Base-by-base conservation (phyloP, 2,329 filamentous ascomycete genomes). In the Berkeleyomyces basicola region DNA sequence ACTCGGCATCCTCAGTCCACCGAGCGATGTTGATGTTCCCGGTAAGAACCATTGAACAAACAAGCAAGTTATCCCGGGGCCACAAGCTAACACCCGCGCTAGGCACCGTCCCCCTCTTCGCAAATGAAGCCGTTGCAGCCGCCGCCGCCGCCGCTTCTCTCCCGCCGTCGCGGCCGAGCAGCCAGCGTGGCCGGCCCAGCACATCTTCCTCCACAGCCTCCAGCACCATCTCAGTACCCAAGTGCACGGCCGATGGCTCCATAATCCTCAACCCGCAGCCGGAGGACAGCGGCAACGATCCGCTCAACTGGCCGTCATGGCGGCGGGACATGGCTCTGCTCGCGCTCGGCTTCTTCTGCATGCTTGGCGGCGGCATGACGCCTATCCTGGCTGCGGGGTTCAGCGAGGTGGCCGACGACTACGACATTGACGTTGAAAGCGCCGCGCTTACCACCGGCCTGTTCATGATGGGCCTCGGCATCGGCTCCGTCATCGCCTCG, bases 191-290 rank as follows among this genome's bases (percentile, higher is more conserved):
- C 61, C 37, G 62, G 59, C 10, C 62, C 63, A 11, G 60, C 65
- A 5, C 61, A 6, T 57, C 67, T 31, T 58, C 46, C 59, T 49
- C 65, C 66, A 61, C 63, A 31, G 49, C 67, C 58, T 23, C 66
- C 65, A 1, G 65, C 67, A 2, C 49, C 11, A 23, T 36, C 10
- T 10, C 49, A n/a, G 4, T 14, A 55, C 82, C 83, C 74, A 96
- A 96, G 76, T 86, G 79, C 67, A 96, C 90, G 1, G 74, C 79
- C 43, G 87, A 96, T 71, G 90, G 90, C 14, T 81, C 82, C 65
- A 90, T 96, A 68, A 90, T 97, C 62, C 76, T 97, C 11, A 87
- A 95, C 0, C 92, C 92, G 0, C 92, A 97, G 71, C 92, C 92
- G 0, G 90, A 96, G 65, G 90, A 96, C 60, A 90, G 88, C 0